A percentile compares a stretch with the other conserved stretches of the same genome.
Evolutionary conservation across 1,139 yeast genomes (phyloP).

Genomic region (Candida sanyaensis): DNA sequence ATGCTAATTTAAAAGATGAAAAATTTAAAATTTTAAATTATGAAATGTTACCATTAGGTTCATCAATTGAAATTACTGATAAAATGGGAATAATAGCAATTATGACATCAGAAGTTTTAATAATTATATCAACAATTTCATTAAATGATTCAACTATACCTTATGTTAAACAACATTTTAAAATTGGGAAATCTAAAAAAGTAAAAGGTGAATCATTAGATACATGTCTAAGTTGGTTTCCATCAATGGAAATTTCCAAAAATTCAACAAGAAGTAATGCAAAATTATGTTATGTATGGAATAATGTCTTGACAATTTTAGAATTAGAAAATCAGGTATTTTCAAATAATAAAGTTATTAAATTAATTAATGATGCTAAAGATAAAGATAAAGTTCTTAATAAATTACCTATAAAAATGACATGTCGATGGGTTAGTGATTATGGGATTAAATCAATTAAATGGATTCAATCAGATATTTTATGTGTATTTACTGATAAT

Average conservation of each 20-base stretch:
- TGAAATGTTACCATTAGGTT: slow-evolving; percentile 56
- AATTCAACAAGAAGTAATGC: slow-evolving; percentile 32
- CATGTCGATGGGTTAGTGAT: slow-evolving; percentile 46
- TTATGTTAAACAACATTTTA: slow-evolving; percentile 46
- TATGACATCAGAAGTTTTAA: slow-evolving; percentile 52
- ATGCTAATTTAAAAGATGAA: slow-evolving; percentile 21
- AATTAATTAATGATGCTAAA: slow-evolving; percentile 33
- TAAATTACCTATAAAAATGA: slow-evolving; percentile 41
- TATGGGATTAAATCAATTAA: slow-evolving; percentile 48
- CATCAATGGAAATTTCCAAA: slow-evolving; percentile 34
- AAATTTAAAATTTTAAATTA: slow-evolving; percentile 27
- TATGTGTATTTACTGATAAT: slow-evolving; percentile 36
- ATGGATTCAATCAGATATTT: slow-evolving; percentile 58
- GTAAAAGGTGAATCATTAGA: slow-evolving; percentile 6
- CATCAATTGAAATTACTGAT: slow-evolving; percentile 53
- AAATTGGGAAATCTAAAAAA: slow-evolving; percentile 47
- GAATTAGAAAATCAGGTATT: slow-evolving; percentile 45
- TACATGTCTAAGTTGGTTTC: slow-evolving; percentile 55
- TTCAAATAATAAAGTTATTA: slow-evolving; percentile 27
- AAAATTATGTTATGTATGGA: slow-evolving; percentile 68
- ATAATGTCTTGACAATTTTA: slow-evolving; percentile 54
- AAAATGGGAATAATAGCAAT: slow-evolving; percentile 61
- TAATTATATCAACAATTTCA: slow-evolving; percentile 59
- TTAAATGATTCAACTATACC: slow-evolving; percentile 34
- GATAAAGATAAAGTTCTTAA: slow-evolving; percentile 43